These are phyloP conservation scores for Lentinus brumalis DNA, from an alignment of 768 basidiomycete genomes.

Conservation along the genomic window DNA sequence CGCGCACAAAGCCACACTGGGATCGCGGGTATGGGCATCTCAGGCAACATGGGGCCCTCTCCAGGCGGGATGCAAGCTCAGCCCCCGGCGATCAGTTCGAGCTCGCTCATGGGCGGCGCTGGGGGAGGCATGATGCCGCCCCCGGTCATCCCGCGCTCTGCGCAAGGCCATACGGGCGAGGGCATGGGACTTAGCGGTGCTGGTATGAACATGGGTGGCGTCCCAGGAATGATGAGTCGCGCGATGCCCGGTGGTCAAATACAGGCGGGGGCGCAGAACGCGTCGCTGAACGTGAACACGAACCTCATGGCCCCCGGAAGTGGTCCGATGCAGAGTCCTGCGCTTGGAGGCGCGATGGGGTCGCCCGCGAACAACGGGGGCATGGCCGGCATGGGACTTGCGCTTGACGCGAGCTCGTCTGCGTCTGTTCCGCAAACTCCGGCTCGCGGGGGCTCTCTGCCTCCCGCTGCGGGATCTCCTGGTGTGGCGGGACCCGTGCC, in stretches of 20 bases:
- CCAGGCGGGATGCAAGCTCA: neutral
- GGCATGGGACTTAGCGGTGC: slow-evolving; percentile 26
- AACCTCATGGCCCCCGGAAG: slow-evolving; percentile 5
- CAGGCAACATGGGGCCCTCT: slow-evolving; percentile 17
- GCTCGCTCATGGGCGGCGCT: slow-evolving; percentile 32
- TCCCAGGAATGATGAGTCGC: neutral
- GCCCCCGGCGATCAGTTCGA: slow-evolving; percentile 13
- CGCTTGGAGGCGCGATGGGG: slow-evolving; percentile 16
- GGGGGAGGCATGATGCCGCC: slow-evolving; percentile 42
- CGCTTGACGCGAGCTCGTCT: slow-evolving; percentile 21
- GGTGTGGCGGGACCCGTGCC: slow-evolving; percentile 11
- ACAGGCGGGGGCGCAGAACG: neutral
- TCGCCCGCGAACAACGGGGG: slow-evolving; percentile 13
- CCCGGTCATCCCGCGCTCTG: slow-evolving; percentile 34
- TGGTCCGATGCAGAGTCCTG: slow-evolving; percentile 2
- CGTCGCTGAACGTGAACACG: slow-evolving; percentile 21
- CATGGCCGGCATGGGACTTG: slow-evolving; percentile 18
- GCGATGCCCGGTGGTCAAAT: neutral
- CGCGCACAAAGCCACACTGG: slow-evolving; percentile 12
- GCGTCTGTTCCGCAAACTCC: slow-evolving; percentile 25
- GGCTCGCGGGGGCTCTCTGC: slow-evolving; percentile 25
- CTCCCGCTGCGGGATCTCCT: slow-evolving; percentile 20
- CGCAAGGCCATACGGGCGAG: neutral
- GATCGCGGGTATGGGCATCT: slow-evolving; percentile 22
- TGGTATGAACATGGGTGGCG: slow-evolving; percentile 12